Conservation (phyloP, 306 rosid genomes). For the Gleditsia sinensis region DNA sequence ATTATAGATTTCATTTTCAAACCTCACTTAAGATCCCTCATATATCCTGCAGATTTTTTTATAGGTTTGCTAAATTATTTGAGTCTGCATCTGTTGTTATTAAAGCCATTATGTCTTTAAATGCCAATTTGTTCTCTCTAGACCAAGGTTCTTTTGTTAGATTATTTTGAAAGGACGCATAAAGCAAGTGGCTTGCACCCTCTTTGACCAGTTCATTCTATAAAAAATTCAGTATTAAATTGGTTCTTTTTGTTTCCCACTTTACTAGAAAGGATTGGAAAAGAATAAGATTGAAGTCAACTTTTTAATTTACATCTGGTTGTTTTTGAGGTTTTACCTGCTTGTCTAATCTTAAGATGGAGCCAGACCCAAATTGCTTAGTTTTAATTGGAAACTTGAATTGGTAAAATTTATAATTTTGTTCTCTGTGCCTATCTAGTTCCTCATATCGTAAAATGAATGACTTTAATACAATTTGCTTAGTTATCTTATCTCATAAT, state of each 20-base stretch:
- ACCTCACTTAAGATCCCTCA: neutral
- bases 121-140: neutral
- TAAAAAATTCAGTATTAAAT: neutral
- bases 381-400: slow-evolving; percentile 16
- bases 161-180: neutral
- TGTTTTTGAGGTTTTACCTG: neutral
- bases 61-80: neutral
- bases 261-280: neutral
- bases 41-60: neutral
- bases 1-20: neutral
- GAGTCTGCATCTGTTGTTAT: too few relatives aligned
- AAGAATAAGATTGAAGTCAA: neutral
- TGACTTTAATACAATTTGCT: neutral
- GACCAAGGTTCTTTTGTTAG: neutral
- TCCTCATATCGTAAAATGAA: neutral
- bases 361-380: neutral
- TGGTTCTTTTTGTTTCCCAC: neutral
- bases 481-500: neutral
- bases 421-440: neutral
- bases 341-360: neutral
- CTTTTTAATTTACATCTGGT: neutral
- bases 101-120: neutral
- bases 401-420: slow-evolving; percentile 4
- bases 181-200: neutral
- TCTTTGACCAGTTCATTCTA: neutral